phyloP scores from a whole-genome alignment of 345 rosid genomes.

The Eucalyptus curtisii region DNA sequence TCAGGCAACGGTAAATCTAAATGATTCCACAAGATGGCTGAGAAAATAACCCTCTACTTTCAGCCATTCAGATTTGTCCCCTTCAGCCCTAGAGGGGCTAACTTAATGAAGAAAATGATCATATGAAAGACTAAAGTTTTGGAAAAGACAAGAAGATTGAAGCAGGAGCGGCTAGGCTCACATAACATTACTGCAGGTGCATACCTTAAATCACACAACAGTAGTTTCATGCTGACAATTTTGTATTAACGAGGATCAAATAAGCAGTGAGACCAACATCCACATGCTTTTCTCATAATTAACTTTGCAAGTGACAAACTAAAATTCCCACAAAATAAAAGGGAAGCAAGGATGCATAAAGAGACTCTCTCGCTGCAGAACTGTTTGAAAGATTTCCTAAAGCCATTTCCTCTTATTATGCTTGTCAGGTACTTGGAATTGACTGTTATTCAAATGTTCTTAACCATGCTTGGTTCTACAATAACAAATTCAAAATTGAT shows the following conservation, averaged over 20 bases:
- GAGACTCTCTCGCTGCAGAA: neutral
- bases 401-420: neutral
- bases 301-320: no score
- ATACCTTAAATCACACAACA: no score
- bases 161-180: no score
- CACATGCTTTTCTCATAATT: no score
- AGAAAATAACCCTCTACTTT: neutral
- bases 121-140: neutral
- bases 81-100: neutral
- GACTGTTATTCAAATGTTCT: neutral
- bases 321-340: neutral
- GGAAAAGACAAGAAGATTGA: neutral
- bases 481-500: neutral
- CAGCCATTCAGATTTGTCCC: neutral
- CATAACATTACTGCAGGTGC: no score
- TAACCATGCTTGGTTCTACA: neutral
- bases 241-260: no score
- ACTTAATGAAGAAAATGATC: neutral
- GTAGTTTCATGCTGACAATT: no score
- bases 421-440: constrained; percentile 28
- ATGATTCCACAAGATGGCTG: neutral
- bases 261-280: no score
- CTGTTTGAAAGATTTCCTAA: neutral
- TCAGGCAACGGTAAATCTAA: neutral
- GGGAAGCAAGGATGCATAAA: neutral